phyloP scores from a whole-genome alignment of 257 asterid genomes.

The Nyctanthes arbortristis region DNA sequence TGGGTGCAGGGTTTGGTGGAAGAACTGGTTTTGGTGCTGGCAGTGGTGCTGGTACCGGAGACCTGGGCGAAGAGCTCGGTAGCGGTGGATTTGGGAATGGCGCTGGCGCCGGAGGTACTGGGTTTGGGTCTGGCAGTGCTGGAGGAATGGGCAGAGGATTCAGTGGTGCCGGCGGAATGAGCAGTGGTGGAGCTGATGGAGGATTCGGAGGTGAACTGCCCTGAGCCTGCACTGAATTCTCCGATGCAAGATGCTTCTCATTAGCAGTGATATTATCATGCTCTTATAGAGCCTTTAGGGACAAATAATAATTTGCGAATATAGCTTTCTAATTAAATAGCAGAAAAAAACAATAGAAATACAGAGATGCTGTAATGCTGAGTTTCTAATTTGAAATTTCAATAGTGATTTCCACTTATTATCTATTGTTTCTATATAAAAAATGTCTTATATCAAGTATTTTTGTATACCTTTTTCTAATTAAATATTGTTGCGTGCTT shows the following conservation, averaged over 20 bases:
- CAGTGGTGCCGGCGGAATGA: too few relatives aligned
- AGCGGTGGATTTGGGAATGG: too few relatives aligned
- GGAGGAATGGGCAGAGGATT: slow-evolving; percentile 14
- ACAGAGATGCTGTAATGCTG: not conserved
- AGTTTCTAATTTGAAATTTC: too few relatives aligned
- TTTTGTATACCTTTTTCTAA: too few relatives aligned
- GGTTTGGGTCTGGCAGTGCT: too few relatives aligned
- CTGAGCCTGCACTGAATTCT: not conserved
- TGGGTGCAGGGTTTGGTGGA: slow-evolving; percentile 13
- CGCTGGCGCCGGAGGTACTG: slow-evolving; percentile 14
- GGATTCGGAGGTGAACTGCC: slow-evolving; percentile 10
- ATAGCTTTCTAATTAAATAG: not conserved
- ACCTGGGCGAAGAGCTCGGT: slow-evolving; percentile 10
- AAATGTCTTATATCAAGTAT: too few relatives aligned
- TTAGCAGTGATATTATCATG: not conserved
- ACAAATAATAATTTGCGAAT: not conserved
- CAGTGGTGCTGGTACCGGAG: slow-evolving; percentile 17
- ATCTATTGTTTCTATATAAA: not conserved
- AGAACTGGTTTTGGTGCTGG: slow-evolving; percentile 20
- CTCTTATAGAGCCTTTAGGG: not conserved
- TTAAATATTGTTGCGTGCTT: too few relatives aligned
- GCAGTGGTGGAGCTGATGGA: slow-evolving; percentile 20
- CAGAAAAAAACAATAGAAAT: too few relatives aligned
- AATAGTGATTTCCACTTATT: too few relatives aligned
- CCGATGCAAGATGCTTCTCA: not conserved